Percentiles rank a stretch among this genome's conserved stretches.
These are phyloP conservation scores for Rhodotorula mucilaginosa DNA, from an alignment of 1,284 basidiomycete species.

Conservation along the genomic window DNA sequence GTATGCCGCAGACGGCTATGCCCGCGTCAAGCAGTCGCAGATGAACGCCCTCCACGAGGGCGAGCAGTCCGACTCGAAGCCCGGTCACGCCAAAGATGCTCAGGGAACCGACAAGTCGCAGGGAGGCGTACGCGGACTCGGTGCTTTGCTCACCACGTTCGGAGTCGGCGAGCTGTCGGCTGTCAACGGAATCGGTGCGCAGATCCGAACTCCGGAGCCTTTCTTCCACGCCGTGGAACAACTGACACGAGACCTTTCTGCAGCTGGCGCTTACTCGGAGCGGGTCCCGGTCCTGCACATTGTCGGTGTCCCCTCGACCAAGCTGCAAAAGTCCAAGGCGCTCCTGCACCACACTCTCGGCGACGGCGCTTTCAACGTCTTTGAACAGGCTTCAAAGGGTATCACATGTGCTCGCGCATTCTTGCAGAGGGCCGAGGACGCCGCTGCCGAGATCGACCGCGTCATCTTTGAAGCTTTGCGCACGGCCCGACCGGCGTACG, in stretches of 20 bases:
- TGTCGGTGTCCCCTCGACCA: constrained; percentile 77
- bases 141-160: constrained; percentile 59
- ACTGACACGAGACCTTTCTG: too few species aligned
- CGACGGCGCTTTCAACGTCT: constrained; percentile 67
- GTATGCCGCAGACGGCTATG: constrained; percentile 93
- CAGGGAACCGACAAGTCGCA: constrained; percentile 28
- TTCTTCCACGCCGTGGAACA: too few species aligned
- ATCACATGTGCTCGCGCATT: constrained; percentile 70
- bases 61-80: background rate
- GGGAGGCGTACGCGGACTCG: constrained; percentile 37
- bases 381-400: constrained; percentile 69
- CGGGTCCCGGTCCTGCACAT: constrained; percentile 90
- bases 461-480: constrained; percentile 70
- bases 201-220: background rate
- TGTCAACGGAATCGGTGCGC: constrained; percentile 71
- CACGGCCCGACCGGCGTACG: constrained; percentile 74
- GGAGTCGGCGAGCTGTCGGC: constrained; percentile 87
- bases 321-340: constrained; percentile 59
- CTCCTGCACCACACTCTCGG: constrained; percentile 58
- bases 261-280: constrained; percentile 58
- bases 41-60: constrained; percentile 11
- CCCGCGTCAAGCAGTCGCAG: constrained; percentile 67
- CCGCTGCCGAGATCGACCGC: constrained; percentile 73
- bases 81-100: background rate
- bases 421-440: constrained; percentile 58